A percentile compares a stretch with the other conserved stretches of the same genome.
Evolutionary conservation across 768 basidiomycete genomes (phyloP).

Genomic region (Boletus tylopilopsis): DNA sequence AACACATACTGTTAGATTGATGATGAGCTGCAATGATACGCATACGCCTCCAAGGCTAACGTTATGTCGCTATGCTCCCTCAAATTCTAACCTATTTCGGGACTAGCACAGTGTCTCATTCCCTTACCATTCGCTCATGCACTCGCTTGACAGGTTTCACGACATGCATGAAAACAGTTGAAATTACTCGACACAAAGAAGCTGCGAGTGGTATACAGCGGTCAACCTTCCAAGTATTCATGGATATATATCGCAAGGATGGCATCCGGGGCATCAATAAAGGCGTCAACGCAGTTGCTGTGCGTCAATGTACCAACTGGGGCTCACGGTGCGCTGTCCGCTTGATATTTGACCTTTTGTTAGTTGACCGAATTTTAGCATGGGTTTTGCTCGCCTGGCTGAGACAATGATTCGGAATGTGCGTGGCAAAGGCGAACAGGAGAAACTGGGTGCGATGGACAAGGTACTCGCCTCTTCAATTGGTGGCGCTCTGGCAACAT

Average conservation of each 20-base stretch:
- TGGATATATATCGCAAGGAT: slow-evolving; percentile 89
- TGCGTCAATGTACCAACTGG: slow-evolving; percentile 93
- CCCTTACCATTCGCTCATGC: slow-evolving; percentile 7
- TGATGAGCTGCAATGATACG: slow-evolving; percentile 15
- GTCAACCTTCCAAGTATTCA: slow-evolving; percentile 92
- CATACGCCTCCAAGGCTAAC: slow-evolving; percentile 17
- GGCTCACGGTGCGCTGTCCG: slow-evolving; percentile 67
- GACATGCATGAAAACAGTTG: slow-evolving; percentile 99
- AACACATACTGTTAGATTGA: slow-evolving; percentile 1
- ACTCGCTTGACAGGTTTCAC: slow-evolving; percentile 69
- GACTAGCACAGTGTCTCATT: background rate
- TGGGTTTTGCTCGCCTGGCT: slow-evolving; percentile 94
- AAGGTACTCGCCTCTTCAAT: slow-evolving; percentile 87
- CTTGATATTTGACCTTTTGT: background rate
- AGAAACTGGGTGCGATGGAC: slow-evolving; percentile 71
- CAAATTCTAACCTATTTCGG: slow-evolving; percentile 12
- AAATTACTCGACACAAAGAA: slow-evolving; percentile 95
- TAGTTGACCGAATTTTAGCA: slow-evolving; percentile 43
- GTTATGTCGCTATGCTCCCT: slow-evolving; percentile 14
- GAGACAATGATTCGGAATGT: slow-evolving; percentile 74
- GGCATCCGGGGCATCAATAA: slow-evolving; percentile 97
- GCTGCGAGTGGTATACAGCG: slow-evolving; percentile 80
- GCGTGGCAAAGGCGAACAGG: slow-evolving; percentile 74
- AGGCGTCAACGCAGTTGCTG: slow-evolving; percentile 93
- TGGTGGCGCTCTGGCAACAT: slow-evolving; percentile 94